These are phyloP conservation scores for Trichoderma orchidacearum DNA, from an alignment of 495 filamentous ascomycete species.

Conservation along the genomic window DNA sequence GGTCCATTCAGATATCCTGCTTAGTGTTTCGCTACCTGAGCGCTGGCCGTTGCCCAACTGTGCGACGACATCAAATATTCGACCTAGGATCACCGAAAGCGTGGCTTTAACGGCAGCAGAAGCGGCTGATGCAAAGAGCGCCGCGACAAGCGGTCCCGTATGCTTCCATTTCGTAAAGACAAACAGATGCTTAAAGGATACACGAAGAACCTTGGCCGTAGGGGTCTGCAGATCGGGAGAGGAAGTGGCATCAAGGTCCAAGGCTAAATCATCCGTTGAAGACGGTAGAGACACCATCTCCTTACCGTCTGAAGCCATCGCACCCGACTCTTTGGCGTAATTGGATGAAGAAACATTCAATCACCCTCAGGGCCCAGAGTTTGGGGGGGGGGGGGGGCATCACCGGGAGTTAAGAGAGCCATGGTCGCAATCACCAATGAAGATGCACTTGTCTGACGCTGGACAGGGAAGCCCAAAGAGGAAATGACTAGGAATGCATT, in stretches of 20 bases:
- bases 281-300: neutral
- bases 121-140: constrained; percentile 40
- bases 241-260: neutral
- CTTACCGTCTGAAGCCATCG: neutral
- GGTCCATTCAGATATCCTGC: constrained; percentile 42
- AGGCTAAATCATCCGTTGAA: neutral
- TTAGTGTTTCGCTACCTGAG: constrained; percentile 31
- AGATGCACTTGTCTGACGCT: neutral
- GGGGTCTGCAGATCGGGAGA: neutral
- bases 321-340: neutral
- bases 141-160: constrained; percentile 28
- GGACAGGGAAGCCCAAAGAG: neutral
- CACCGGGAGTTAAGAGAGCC: neutral
- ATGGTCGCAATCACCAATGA: neutral
- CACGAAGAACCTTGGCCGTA: constrained; percentile 2
- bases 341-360: neutral
- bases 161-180: constrained; percentile 56
- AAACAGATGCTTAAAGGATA: constrained; percentile 42
- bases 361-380: neutral
- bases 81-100: constrained; percentile 59
- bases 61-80: constrained; percentile 59
- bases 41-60: constrained; percentile 46
- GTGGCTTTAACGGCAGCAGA: constrained; percentile 49
- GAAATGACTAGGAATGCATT: neutral
- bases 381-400: neutral